These are phyloP conservation scores for Phytophthora cryptogea DNA, from an alignment of 352 stramenopile genomes.

Conservation along the genomic window DNA sequence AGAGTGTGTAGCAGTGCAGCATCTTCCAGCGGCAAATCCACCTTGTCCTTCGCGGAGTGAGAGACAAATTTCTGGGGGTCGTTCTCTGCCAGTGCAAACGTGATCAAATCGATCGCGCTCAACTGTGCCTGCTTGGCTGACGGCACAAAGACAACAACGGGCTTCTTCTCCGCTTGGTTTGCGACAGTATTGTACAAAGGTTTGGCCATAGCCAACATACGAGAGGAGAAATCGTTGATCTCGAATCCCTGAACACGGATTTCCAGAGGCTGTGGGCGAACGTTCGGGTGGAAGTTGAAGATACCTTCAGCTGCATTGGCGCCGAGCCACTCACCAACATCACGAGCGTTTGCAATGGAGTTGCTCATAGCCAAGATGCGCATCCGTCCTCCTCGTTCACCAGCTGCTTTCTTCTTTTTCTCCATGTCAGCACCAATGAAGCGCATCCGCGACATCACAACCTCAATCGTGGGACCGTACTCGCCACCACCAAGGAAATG, in stretches of 20 bases:
- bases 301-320: slow-evolving; percentile 87
- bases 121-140: slow-evolving; percentile 98
- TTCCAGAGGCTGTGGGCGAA: slow-evolving; percentile 96
- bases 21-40: slow-evolving; percentile 81
- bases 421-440: slow-evolving; percentile 94
- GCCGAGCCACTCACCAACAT: slow-evolving; percentile 99
- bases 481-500: slow-evolving; percentile 95
- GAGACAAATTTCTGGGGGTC: slow-evolving; percentile 70
- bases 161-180: slow-evolving; percentile 88
- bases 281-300: slow-evolving; percentile 84
- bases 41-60: slow-evolving; percentile 33
- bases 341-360: slow-evolving; percentile 96
- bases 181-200: slow-evolving; percentile 96
- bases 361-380: slow-evolving; percentile 96
- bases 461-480: slow-evolving; percentile 94
- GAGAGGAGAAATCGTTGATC: slow-evolving; percentile 95
- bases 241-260: slow-evolving; percentile 98
- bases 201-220: slow-evolving; percentile 99
- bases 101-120: slow-evolving; percentile 98
- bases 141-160: slow-evolving; percentile 96
- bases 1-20: slow-evolving; percentile 94
- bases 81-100: slow-evolving; percentile 92
- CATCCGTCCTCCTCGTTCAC: slow-evolving; percentile 49
- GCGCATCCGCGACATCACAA: slow-evolving; percentile 97
- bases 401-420: slow-evolving; percentile 60